These are phyloP conservation scores for Entonaema liquescens DNA, from an alignment of 495 filamentous ascomycete genomes.

Conservation along the genomic window DNA sequence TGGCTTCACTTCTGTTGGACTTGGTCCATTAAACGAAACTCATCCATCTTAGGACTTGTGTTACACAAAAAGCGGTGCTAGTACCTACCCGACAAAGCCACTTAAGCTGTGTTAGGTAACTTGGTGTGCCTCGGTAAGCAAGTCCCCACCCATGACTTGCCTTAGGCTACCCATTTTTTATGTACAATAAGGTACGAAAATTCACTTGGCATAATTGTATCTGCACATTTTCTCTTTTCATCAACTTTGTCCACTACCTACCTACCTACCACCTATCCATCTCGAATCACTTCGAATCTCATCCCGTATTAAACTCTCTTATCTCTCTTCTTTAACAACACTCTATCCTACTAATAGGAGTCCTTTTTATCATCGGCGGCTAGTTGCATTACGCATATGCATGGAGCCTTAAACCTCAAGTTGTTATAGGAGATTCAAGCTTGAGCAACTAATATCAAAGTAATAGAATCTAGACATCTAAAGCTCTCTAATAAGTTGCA, in stretches of 20 bases:
- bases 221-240: background rate
- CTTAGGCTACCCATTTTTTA: background rate
- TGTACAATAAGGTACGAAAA: background rate
- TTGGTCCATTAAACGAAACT: background rate
- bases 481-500: conserved; percentile 15
- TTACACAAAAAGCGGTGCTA: background rate
- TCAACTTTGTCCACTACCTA: background rate
- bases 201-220: background rate
- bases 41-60: background rate
- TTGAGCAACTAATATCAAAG: conserved; percentile 6
- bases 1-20: background rate
- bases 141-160: background rate
- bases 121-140: background rate
- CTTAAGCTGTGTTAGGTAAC: too few species aligned
- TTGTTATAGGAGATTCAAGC: conserved; percentile 24
- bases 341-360: conserved; percentile 26
- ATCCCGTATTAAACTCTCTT: conserved; percentile 6
- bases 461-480: conserved; percentile 13
- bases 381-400: conserved; percentile 44
- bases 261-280: background rate
- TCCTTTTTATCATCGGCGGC: conserved; percentile 37
- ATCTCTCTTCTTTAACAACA: conserved; percentile 13
- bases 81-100: too few species aligned
- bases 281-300: background rate
- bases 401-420: conserved; percentile 25